Conservation (phyloP, 495 filamentous ascomycete genomes). For the Neurospora sp. region DNA sequence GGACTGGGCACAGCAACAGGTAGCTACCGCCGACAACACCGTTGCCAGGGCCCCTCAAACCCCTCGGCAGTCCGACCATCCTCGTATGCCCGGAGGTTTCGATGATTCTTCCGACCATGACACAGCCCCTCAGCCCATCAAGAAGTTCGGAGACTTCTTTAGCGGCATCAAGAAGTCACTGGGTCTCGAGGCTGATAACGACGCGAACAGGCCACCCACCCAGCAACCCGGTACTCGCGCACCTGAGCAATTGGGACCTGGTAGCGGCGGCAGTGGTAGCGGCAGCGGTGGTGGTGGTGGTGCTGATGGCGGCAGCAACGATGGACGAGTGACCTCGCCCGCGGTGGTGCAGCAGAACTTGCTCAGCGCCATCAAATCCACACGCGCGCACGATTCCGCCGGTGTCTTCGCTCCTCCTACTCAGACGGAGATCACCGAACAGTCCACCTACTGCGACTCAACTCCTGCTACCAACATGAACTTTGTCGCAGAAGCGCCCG, state of each 20-base stretch:
- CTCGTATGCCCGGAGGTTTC: slow-evolving; percentile 37
- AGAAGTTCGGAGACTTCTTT: slow-evolving; percentile 40
- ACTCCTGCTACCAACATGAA: slow-evolving; percentile 69
- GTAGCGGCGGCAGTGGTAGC: not conserved
- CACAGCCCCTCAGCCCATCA: slow-evolving; percentile 9
- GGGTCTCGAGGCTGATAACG: slow-evolving; percentile 45
- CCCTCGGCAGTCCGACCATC: slow-evolving; percentile 5
- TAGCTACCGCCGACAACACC: slow-evolving; percentile 20
- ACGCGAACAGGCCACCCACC: slow-evolving; percentile 1
- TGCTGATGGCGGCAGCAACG: slow-evolving; percentile 10
- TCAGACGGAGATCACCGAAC: slow-evolving; percentile 68
- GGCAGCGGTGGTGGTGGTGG: not conserved
- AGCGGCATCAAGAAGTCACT: slow-evolving; percentile 53
- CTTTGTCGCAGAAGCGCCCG: slow-evolving; percentile 59
- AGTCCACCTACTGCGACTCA: slow-evolving; percentile 80
- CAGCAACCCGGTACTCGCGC: not conserved
- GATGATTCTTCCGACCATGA: slow-evolving; percentile 47
- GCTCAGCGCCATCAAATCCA: slow-evolving; percentile 69
- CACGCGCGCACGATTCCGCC: slow-evolving; percentile 66
- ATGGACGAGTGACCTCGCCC: slow-evolving; percentile 43
- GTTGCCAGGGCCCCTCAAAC: slow-evolving; percentile 49
- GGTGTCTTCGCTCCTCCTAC: slow-evolving; percentile 58
- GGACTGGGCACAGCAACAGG: slow-evolving; percentile 37
- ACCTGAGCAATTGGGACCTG: not conserved
- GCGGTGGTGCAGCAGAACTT: slow-evolving; percentile 53